Evolutionary conservation across 2,329 filamentous ascomycete species (phyloP), one percentile per base, ranked within the genome.

Genomic region (Polytolypa hystricis): DNA sequence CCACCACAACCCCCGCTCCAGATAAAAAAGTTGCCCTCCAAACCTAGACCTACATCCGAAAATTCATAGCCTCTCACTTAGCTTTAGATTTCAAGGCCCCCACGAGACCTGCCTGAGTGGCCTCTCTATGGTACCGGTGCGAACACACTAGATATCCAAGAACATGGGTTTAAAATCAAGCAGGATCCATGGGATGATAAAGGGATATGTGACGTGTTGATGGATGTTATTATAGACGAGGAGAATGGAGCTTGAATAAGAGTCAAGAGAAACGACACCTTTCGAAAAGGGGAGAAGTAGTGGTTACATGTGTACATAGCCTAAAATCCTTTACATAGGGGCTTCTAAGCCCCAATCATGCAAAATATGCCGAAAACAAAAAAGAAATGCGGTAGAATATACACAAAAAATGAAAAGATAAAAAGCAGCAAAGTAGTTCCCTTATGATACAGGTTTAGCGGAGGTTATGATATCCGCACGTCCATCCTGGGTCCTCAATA

Each of bases 71-170:
- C 11, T 12, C 27, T 17, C 14, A 8, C 10, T 6, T 8, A 4
- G 25, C 5, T 30, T 16, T 27, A 5, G 26, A 26, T 18, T 27
- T 35, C n/a, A 3, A 20, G 14, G 4, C 11, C 14, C 4, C 23
- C 23, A 10, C 33, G 14, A 28, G 33, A 5, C 5, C n/a, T 29
- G 7, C 29, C 28, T 23, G 27, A 26, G 5, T 37, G 27, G 35
- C 35, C 35, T n/a, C 15, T 26, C 12, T 37, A 37, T 17, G 35
- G 35, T n/a, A 1, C 25, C 10, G 35, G n/a, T 10, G 12, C 20
- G 11, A 23, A 32, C n/a, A 30, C 21, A 5, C 10, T 36, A 1
- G 16, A 17, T 5, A 23, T 36, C 3, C 9, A 10, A 4, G 26
- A 23, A 14, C 9, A 9, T 10, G 25, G 8, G 14, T 30, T 36